Percentiles rank a stretch among this genome's conserved stretches.
phyloP scores from a whole-genome alignment of 768 basidiomycete species.

The Clavulina sp. region DNA sequence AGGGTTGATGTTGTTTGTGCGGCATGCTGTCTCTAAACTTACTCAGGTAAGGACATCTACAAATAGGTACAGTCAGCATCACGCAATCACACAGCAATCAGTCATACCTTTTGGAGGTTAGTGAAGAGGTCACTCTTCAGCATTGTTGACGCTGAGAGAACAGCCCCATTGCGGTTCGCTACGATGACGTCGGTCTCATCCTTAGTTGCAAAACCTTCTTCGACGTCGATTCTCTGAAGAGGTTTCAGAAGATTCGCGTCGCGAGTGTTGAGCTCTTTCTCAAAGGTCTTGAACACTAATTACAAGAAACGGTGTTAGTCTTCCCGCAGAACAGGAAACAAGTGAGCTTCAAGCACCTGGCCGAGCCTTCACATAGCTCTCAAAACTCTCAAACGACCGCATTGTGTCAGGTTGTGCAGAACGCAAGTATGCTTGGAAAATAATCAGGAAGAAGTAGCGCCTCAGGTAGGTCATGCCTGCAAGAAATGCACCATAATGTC shows the following conservation, averaged over 20 bases:
- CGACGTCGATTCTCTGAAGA: constrained; percentile 48
- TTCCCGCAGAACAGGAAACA: neutral
- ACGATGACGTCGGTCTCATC: constrained; percentile 87
- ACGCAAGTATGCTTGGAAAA: constrained; percentile 82
- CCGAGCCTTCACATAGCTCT: constrained; percentile 61
- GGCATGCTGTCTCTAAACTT: constrained; percentile 17
- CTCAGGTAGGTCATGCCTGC: constrained; percentile 63
- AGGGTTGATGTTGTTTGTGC: neutral
- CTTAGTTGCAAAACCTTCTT: constrained; percentile 58
- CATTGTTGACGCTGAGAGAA: constrained; percentile 82
- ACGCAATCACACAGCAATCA: neutral
- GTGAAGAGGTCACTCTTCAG: constrained; percentile 92
- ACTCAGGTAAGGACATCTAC: constrained; percentile 82
- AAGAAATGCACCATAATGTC: constrained; percentile 3
- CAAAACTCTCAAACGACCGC: constrained; percentile 55
- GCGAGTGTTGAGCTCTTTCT: constrained; percentile 73
- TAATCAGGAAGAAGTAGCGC: constrained; percentile 68
- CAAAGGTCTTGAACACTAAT: constrained; percentile 83
- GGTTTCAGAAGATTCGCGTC: constrained; percentile 66
- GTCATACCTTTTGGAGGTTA: constrained; percentile 55
- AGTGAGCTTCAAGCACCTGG: constrained; percentile 38
- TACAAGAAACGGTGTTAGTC: neutral
- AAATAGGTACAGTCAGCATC: neutral
- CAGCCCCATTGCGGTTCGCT: constrained; percentile 61
- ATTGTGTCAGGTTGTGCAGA: constrained; percentile 67